Evolutionary conservation across 148 eudicot genomes (phyloP).

Genomic region (Vaccinium corymbosum): DNA sequence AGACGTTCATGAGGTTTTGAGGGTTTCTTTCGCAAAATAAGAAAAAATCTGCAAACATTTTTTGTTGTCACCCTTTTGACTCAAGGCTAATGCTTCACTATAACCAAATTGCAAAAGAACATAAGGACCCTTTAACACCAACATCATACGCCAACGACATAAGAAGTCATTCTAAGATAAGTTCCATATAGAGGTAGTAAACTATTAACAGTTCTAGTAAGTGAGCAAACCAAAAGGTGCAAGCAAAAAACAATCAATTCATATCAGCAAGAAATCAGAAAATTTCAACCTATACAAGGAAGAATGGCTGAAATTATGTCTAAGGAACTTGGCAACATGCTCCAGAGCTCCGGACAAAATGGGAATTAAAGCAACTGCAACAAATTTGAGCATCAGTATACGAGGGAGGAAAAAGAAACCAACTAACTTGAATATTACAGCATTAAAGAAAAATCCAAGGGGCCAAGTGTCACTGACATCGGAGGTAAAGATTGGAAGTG

Average conservation of each 20-base stretch:
- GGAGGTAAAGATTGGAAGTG: slow-evolving; percentile 71
- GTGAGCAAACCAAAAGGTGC: background rate
- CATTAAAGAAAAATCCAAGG: background rate
- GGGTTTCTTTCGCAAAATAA: background rate
- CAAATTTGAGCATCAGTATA: slow-evolving; percentile 12
- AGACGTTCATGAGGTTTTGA: background rate
- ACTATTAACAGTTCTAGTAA: background rate
- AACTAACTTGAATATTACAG: background rate
- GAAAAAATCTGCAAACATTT: background rate
- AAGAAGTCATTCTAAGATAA: background rate
- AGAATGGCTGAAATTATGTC: slow-evolving; percentile 81
- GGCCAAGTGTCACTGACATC: slow-evolving; percentile 49
- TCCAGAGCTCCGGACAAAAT: slow-evolving; percentile 72
- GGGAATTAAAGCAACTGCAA: slow-evolving; percentile 88
- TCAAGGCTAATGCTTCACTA: background rate
- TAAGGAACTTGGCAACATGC: slow-evolving; percentile 83
- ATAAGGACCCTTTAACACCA: background rate
- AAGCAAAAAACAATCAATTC: background rate
- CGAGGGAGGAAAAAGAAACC: slow-evolving; percentile 11
- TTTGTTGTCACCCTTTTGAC: background rate
- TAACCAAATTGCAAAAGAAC: background rate
- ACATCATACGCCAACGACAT: background rate
- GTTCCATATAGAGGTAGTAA: background rate
- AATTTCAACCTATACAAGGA: slow-evolving; percentile 64
- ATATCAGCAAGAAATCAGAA: background rate